Base-by-base conservation (phyloP, 345 rosid genomes). In the Tarenaya hassleriana region DNA sequence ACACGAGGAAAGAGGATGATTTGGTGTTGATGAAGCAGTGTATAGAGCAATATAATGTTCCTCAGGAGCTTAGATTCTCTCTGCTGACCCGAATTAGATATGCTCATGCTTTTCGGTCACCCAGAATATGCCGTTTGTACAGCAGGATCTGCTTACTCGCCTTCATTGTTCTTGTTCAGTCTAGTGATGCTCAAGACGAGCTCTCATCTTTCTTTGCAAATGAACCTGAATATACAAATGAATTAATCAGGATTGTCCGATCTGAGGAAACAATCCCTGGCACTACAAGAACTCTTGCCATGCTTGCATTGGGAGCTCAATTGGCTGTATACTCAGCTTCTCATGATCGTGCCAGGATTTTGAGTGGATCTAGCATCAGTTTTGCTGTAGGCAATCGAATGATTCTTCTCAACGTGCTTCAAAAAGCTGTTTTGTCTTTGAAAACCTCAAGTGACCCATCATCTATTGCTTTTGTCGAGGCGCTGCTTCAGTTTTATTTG, bases 161-260 rank as follows among this genome's bases (percentile, higher is more conserved):
- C 7, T 91, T 91, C 74, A 75, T 81, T 69, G 96, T 87, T 52
- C 86, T 91, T 68, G 89, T 91, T 71, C 96, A 91, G 67, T 91
- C 95, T 34, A 73, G 78, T 76, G 98, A 91, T 75, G 95, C 96
- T 32, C 77, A 81, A 60, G 98, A 87, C 16, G 98, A 87, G 56
- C 69, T 91, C 50, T 73, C 89, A 5, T 77, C 98, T 43, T 91
- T 87, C 58, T 91, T 91, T 56, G 92, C 87, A 10, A 87, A 91
- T 75, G 98, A 91, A 64, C 98, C 96, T 1, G 98, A 87, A 63
- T 84, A 91, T 69, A 91, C 98, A 56, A 87, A 84, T 70, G 98
- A 91, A 70, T 67, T 90, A 48, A 84, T 84, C 50, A 84, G 92
- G 73, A 90, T 90, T 38, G 98, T 90, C 62, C 77, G 83, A 10